A percentile compares a stretch with the other conserved stretches of the same genome.
phyloP scores from a whole-genome alignment of 1,139 yeast genomes.

The Debaryomyces fabryi region DNA sequence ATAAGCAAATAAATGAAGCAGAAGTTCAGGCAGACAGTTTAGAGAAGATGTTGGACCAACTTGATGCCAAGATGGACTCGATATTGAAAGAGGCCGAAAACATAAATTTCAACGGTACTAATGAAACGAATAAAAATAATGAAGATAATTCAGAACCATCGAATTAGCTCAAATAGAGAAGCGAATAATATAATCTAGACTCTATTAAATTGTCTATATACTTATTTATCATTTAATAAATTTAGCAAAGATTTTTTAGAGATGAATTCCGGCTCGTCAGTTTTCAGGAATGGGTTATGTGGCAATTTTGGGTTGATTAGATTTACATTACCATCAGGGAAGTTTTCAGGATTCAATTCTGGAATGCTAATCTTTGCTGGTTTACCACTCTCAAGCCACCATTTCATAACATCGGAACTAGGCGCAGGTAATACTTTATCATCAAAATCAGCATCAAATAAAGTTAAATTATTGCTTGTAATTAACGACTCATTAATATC shows the following conservation, averaged over 20 bases:
- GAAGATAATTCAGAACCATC: background rate
- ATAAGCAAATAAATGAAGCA: constrained; percentile 45
- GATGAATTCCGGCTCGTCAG: constrained; percentile 40
- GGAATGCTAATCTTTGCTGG: constrained; percentile 66
- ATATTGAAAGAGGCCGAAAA: constrained; percentile 45
- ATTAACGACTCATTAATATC: constrained; percentile 46
- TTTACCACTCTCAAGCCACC: constrained; percentile 90
- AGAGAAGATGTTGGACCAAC: constrained; percentile 46
- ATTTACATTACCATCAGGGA: constrained; percentile 33
- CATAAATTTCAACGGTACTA: constrained; percentile 13
- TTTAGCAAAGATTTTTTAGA: constrained; percentile 29
- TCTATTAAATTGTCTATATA: constrained; percentile 3
- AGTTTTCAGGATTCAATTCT: constrained; percentile 36
- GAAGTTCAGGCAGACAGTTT: constrained; percentile 45
- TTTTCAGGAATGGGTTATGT: constrained; percentile 65
- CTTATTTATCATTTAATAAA: constrained; percentile 14
- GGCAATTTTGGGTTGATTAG: constrained; percentile 70
- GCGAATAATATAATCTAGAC: background rate
- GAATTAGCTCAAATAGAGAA: background rate
- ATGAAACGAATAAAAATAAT: constrained; percentile 4
- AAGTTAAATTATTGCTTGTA: constrained; percentile 31
- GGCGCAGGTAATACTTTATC: constrained; percentile 74
- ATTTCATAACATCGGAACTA: constrained; percentile 74
- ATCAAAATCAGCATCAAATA: constrained; percentile 29
- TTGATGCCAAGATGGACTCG: constrained; percentile 47